Conservation (phyloP, 1,284 basidiomycete genomes). For the Malassezia sp. region DNA sequence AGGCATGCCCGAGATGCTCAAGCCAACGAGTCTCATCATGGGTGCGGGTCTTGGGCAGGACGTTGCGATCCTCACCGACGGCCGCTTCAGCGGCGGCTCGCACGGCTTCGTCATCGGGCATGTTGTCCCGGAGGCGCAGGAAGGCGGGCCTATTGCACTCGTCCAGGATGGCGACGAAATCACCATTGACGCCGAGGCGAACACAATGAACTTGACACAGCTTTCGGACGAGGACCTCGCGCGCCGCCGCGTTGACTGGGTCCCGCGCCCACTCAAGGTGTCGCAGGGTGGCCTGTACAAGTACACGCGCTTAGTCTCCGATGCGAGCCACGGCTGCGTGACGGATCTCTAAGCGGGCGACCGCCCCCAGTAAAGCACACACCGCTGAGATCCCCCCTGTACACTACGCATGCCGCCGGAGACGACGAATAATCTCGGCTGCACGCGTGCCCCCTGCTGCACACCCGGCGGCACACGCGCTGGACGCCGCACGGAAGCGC, state of each 20-base stretch:
- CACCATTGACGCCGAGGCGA: constrained; percentile 63
- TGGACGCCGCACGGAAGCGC: no score
- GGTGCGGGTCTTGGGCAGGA: constrained; percentile 82
- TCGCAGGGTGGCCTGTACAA: constrained; percentile 54
- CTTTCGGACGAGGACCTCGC: constrained; percentile 63
- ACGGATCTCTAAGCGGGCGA: constrained; percentile 73
- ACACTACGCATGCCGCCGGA: no score
- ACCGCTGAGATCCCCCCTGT: no score
- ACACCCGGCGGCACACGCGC: no score
- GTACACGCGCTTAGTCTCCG: constrained; percentile 48
- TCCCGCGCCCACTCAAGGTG: constrained; percentile 71
- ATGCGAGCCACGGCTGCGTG: constrained; percentile 77
- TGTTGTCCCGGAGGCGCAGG: constrained; percentile 80
- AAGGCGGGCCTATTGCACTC: constrained; percentile 79
- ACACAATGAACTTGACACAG: constrained; percentile 60
- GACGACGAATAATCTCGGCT: no score
- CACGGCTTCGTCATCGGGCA: constrained; percentile 71
- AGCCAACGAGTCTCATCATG: constrained; percentile 49
- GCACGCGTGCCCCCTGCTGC: no score
- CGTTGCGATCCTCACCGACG: constrained; percentile 88
- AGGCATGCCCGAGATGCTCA: constrained; percentile 93
- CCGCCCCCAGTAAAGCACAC: no score
- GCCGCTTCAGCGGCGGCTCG: constrained; percentile 78
- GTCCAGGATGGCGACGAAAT: constrained; percentile 77
- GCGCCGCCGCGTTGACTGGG: constrained; percentile 59